Conservation (phyloP, 768 basidiomycete species). For the Baorangia bicolor region DNA sequence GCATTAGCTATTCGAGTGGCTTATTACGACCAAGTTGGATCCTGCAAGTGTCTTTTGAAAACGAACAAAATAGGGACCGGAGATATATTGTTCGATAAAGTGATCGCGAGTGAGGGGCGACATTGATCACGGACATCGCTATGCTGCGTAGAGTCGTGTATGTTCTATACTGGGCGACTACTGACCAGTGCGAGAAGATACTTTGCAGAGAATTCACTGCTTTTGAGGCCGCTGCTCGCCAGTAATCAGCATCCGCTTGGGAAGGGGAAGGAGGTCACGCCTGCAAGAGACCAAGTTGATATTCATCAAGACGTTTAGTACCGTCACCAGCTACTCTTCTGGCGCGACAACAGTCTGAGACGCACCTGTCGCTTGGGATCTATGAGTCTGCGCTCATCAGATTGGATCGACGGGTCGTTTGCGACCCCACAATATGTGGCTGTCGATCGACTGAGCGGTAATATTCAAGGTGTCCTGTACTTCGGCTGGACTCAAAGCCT, state of each 20-base stretch:
- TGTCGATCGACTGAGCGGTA: slow-evolving; percentile 9
- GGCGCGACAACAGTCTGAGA: not conserved
- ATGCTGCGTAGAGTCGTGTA: slow-evolving; percentile 23
- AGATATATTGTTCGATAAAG: not conserved
- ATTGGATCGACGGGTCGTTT: slow-evolving; percentile 7
- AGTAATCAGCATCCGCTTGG: not conserved
- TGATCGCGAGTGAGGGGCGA: slow-evolving; percentile 11
- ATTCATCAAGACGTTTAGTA: not conserved
- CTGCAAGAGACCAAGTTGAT: slow-evolving; percentile 33
- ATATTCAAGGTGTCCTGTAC: slow-evolving; percentile 8
- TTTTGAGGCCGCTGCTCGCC: slow-evolving; percentile 22
- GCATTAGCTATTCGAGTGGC: slow-evolving; percentile 34
- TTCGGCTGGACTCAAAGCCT: not conserved
- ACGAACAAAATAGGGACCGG: slow-evolving; percentile 43
- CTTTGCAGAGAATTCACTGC: slow-evolving; percentile 36
- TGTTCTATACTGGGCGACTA: slow-evolving; percentile 30
- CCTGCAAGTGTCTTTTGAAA: slow-evolving; percentile 34
- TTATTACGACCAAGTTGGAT: slow-evolving; percentile 36
- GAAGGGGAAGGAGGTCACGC: slow-evolving; percentile 10
- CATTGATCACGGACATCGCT: slow-evolving; percentile 34
- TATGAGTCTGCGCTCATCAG: slow-evolving; percentile 2
- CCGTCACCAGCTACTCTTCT: not conserved
- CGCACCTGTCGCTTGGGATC: slow-evolving; percentile 13
- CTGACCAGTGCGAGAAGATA: slow-evolving; percentile 37
- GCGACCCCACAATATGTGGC: slow-evolving; percentile 14